These are phyloP conservation scores for Colletotrichum sp. DNA, from an alignment of 2,329 filamentous ascomycete genomes.

Conservation along the genomic window DNA sequence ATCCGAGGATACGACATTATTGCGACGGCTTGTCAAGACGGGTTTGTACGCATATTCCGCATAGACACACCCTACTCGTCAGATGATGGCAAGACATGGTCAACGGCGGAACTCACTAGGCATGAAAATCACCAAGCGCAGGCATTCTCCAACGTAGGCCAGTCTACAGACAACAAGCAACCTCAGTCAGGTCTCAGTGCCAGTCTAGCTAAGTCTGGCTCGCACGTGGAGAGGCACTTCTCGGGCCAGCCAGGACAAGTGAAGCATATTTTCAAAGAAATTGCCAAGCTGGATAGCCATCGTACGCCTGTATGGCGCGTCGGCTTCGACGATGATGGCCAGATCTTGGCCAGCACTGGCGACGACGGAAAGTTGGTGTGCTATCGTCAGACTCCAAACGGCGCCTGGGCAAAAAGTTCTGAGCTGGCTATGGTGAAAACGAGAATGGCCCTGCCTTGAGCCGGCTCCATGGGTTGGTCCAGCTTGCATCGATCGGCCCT, in stretches of 20 bases:
- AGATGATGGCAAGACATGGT: slow-evolving; percentile 57
- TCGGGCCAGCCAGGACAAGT: slow-evolving; percentile 70
- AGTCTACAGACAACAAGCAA: slow-evolving; percentile 26
- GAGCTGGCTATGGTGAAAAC: slow-evolving; percentile 64
- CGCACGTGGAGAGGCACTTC: slow-evolving; percentile 53
- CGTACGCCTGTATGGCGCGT: slow-evolving; percentile 78
- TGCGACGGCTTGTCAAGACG: slow-evolving; percentile 92
- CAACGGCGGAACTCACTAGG: slow-evolving; percentile 48
- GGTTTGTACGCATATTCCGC: slow-evolving; percentile 87
- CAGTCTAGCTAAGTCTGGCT: slow-evolving; percentile 56
- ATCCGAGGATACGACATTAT: slow-evolving; percentile 89
- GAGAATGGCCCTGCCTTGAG: slow-evolving; percentile 51
- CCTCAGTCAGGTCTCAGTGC: slow-evolving; percentile 56
- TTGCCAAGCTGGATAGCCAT: slow-evolving; percentile 71
- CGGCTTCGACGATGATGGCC: slow-evolving; percentile 72
- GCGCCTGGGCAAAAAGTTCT: slow-evolving; percentile 64
- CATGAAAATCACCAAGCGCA: slow-evolving; percentile 26
- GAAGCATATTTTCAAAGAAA: slow-evolving; percentile 65
- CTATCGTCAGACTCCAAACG: slow-evolving; percentile 64
- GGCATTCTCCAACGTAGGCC: slow-evolving; percentile 13
- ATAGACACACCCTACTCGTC: slow-evolving; percentile 64
- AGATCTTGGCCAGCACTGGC: slow-evolving; percentile 76
- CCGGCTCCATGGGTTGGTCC: neutral
- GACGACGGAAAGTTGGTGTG: slow-evolving; percentile 74
- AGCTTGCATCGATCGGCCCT: neutral